Conservation (phyloP, 2,329 filamentous ascomycete genomes). For the Gnomoniopsis sp. region DNA sequence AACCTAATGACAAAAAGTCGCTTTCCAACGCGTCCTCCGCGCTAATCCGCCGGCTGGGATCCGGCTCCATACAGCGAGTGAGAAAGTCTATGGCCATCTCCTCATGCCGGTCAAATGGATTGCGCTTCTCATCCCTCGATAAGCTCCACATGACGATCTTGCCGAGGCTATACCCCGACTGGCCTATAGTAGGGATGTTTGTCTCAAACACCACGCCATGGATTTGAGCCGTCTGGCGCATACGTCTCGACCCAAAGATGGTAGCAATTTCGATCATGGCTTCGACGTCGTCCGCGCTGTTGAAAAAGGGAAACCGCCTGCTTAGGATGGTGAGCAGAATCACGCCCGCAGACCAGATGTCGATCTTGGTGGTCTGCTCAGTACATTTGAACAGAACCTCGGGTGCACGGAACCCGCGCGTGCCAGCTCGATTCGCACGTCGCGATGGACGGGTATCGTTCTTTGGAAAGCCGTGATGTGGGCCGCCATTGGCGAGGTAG, state of each 20-base stretch:
- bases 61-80: constrained; percentile 69
- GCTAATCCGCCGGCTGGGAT: constrained; percentile 70
- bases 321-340: constrained; percentile 93
- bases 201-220: constrained; percentile 93
- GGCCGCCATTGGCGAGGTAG: constrained; percentile 50
- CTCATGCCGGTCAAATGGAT: constrained; percentile 62
- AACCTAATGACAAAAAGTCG: constrained; percentile 56
- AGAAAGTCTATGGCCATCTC: constrained; percentile 71
- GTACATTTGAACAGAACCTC: constrained; percentile 98
- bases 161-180: constrained; percentile 80
- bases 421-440: constrained; percentile 90
- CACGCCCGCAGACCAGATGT: constrained; percentile 97
- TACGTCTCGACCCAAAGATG: constrained; percentile 82
- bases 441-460: constrained; percentile 83
- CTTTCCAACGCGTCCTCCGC: constrained; percentile 72
- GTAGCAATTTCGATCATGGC: constrained; percentile 96
- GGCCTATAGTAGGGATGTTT: constrained; percentile 84
- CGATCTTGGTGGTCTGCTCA: constrained; percentile 87
- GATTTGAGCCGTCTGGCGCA: constrained; percentile 77
- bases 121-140: constrained; percentile 56
- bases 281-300: constrained; percentile 96
- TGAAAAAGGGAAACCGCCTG: constrained; percentile 95
- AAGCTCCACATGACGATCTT: constrained; percentile 97
- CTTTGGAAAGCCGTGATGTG: constrained; percentile 74
- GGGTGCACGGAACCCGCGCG: constrained; percentile 90